Conservation (phyloP, 1,284 basidiomycete genomes). For the Volvariella surrecta region DNA sequence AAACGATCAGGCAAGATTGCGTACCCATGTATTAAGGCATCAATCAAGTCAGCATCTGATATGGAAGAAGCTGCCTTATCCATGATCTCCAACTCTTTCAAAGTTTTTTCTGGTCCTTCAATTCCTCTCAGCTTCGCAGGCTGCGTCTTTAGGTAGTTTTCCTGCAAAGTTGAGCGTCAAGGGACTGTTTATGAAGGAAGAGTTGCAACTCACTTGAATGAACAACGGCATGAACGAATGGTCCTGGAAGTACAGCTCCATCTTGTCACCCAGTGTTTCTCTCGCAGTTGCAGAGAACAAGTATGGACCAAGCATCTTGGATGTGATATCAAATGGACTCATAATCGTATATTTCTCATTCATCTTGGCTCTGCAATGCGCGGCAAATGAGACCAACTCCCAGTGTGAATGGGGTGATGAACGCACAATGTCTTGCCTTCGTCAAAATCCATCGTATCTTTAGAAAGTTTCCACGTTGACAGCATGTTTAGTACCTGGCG, state of each 20-base stretch:
- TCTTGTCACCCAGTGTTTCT: constrained; percentile 84
- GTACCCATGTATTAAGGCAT: constrained; percentile 88
- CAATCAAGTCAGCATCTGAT: constrained; percentile 94
- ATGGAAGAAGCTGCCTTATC: constrained; percentile 85
- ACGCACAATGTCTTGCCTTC: constrained; percentile 83
- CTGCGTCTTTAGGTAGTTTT: constrained; percentile 85
- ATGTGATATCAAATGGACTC: constrained; percentile 84
- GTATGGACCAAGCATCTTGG: constrained; percentile 84
- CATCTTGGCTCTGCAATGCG: constrained; percentile 66
- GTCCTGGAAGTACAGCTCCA: constrained; percentile 96
- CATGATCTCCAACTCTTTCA: constrained; percentile 80
- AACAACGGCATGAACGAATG: constrained; percentile 91
- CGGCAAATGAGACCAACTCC: neutral
- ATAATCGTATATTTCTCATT: constrained; percentile 92
- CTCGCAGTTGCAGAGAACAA: constrained; percentile 78
- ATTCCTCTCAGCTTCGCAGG: constrained; percentile 54
- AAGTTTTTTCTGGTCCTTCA: constrained; percentile 52
- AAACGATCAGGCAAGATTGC: constrained; percentile 12
- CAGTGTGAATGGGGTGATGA: constrained; percentile 1
- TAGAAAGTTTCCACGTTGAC: constrained; percentile 88
- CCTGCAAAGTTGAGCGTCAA: constrained; percentile 35
- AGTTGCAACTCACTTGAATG: constrained; percentile 59
- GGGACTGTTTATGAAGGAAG: neutral
- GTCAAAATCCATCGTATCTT: constrained; percentile 78
- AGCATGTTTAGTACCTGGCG: constrained; percentile 97